Evolutionary conservation across 2,329 filamentous ascomycete species (phyloP).

Genomic region (Exophiala phaeomuriformis): DNA sequence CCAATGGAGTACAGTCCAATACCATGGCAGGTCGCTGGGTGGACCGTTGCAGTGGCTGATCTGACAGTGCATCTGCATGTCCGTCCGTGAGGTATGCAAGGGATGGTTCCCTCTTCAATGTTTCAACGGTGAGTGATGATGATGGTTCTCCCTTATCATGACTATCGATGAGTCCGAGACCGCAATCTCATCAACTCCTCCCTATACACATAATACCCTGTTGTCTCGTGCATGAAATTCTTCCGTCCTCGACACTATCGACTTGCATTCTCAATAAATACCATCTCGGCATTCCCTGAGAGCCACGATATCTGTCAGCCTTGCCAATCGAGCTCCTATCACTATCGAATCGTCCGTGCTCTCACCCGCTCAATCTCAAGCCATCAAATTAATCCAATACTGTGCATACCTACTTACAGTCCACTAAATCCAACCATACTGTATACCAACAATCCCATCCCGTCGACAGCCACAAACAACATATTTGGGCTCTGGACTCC

Average conservation of each 20-base stretch:
- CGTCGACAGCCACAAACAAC: not conserved
- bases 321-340: not conserved
- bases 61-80: not conserved
- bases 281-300: not conserved
- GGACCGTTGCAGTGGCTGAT: not conserved
- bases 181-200: not conserved
- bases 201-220: not conserved
- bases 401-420: too few species aligned
- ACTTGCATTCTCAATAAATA: not conserved
- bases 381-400: too few species aligned
- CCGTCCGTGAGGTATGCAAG: not conserved
- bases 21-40: not conserved
- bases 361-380: not conserved
- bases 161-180: not conserved
- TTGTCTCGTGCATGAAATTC: not conserved
- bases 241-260: not conserved
- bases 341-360: not conserved
- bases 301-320: not conserved
- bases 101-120: not conserved
- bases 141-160: too few species aligned
- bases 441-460: slow-evolving; percentile 9
- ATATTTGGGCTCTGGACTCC: too few species aligned
- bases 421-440: not conserved
- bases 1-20: not conserved
- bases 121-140: slow-evolving; percentile 9